Evolutionary conservation across 169 alveolate genomes (phyloP), one percentile per base, ranked within the genome.

Genomic region (Plasmodium malariae): DNA sequence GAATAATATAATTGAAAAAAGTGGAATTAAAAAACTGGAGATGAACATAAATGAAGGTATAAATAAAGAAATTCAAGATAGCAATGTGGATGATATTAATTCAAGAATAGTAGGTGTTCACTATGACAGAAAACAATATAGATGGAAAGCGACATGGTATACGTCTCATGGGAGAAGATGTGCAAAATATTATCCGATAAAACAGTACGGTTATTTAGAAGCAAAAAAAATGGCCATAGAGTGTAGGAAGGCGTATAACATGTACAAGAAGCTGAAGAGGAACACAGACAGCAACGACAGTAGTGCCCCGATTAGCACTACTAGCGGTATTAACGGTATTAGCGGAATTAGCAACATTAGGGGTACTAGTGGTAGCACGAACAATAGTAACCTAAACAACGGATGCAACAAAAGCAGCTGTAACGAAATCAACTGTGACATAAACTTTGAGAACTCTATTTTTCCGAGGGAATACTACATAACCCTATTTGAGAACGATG

Each of bases 91-190:
- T 60, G 93, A 92, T 36, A 92, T 87, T 14, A 86, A 85, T 17
- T 74, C 93, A 5, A 70, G 93, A 19, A 90, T 88, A 4, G 92
- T 92, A 4, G 95, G 95, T 26, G 96, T 93, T 1, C 93, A 93
- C 48, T 93, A 88, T 55, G 96, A 93, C 86, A 85, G 96, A 12
- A 93, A 89, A 65, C 92, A 92, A 32, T 74, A 93, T 49, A 74
- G 96, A 21, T 93, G 96, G 96, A 94, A 92, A 24, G 94, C 96
- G n/a, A 88, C 93, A 11, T 93, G 95, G 95, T 89, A 93, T 19
- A 92, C 94, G 2, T 62, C 93, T 0, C 94, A 93, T 40, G 96
- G 96, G 12, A 92, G 93, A 37, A 80, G 94, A 55, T 90, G 91
- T 14, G 94, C 93, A 34, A 87, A 93, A 32, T 93, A 92, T 43